Evolutionary conservation across 495 filamentous ascomycete genomes (phyloP).

Genomic region (Extremus antarcticus): DNA sequence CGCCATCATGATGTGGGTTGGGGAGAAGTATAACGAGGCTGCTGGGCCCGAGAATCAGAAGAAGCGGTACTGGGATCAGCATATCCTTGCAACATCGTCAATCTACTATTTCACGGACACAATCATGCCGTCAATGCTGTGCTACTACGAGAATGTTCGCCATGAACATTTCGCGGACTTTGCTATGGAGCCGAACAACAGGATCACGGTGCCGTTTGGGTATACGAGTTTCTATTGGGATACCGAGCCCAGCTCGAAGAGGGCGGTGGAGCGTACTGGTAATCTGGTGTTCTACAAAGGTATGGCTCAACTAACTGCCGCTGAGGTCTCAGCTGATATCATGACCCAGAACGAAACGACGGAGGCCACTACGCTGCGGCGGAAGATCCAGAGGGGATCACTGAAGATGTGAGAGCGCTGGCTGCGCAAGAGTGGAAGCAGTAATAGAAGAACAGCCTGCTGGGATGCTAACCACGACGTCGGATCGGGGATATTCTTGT

Average conservation of each 20-base stretch:
- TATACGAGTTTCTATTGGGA: conserved; percentile 19
- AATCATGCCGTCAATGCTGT: conserved; percentile 18
- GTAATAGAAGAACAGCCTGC: no score
- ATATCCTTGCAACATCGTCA: conserved; percentile 19
- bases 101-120: conserved; percentile 21
- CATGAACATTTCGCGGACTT: conserved; percentile 17
- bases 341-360: conserved; percentile 6
- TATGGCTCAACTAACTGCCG: neutral
- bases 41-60: conserved; percentile 16
- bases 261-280: conserved; percentile 18
- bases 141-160: conserved; percentile 22
- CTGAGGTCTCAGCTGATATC: no score
- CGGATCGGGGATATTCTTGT: no score
- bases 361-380: conserved; percentile 16
- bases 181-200: conserved; percentile 17
- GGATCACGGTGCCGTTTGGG: conserved; percentile 19
- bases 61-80: conserved; percentile 2
- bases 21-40: conserved; percentile 24
- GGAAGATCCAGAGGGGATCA: conserved; percentile 16
- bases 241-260: conserved; percentile 9
- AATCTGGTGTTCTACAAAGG: conserved; percentile 23
- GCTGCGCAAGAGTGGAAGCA: conserved; percentile 14
- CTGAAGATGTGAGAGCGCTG: conserved; percentile 14
- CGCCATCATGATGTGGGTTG: conserved; percentile 11
- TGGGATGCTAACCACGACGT: no score